Base-by-base conservation (phyloP, 192 early-diverging fungal genomes). In the Coemansia sp. region DNA sequence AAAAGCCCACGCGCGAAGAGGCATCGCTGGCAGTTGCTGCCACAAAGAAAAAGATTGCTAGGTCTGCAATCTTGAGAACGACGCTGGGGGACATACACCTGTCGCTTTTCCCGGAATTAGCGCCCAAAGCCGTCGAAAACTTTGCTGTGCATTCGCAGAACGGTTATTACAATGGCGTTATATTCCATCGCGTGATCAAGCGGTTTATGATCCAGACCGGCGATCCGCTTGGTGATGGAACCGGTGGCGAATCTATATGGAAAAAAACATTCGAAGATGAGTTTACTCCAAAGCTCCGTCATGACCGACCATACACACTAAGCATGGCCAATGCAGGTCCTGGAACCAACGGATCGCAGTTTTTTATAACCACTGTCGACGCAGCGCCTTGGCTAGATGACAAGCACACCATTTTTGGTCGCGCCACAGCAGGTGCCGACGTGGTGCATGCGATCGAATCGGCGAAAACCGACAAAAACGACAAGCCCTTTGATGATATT, bases 171-270 rank as follows among this genome's bases (percentile, higher is more conserved):
- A 92, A 96, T 60, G 89, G 89, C 55, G 78, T 96, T n/a, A 90
- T 94, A 29, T 97, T 99, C 80, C 96, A 99, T 76, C 84, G 96
- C n/a, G 90, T 96, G 16, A 96, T 99, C 74, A 94, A 96, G 72
- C 85, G 90, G 10, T 99, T 99, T 69, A 99, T 99, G 95, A 77
- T 97, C 34, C 95, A 97, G 75, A 99, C 96, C 0, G 92, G 92
- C n/a, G 90, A 92, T 73, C 91, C 91, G 0, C 70, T 93, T 14
- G 89, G 88, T 3, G 94, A 99, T 77, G 96, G 96, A 31, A 99
- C 96, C 0, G 96, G 96, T 28, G 95, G 95, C 30, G 95, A 95
- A 38, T 91, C 89, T 7, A 85, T 94, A 16, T 99, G 94, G 93
- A 93, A 93, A 18, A 78, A 85, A 18, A 88, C 94, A 32, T 99